Conservation (phyloP, 495 filamentous ascomycete genomes). For the Lasiosphaeris hirsuta region DNA sequence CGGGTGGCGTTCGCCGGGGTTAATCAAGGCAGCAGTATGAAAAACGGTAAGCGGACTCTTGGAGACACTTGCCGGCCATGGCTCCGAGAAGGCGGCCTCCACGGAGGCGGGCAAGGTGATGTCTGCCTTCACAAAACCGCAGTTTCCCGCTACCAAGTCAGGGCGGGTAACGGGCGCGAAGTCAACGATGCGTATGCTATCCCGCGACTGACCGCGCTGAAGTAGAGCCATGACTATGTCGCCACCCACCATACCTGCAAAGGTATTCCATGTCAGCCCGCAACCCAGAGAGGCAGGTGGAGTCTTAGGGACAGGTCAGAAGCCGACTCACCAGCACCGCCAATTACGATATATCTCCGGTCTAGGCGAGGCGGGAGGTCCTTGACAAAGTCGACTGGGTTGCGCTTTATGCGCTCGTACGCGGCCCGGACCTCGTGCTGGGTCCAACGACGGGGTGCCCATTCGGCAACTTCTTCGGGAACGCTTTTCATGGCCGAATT, state of each 20-base stretch:
- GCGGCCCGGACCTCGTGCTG: conserved; percentile 44
- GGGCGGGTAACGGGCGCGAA: conserved; percentile 41
- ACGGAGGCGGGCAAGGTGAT: conserved; percentile 48
- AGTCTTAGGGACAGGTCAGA: not conserved
- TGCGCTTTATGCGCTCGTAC: conserved; percentile 44
- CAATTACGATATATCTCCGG: conserved; percentile 56
- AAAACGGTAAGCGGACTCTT: conserved; percentile 53
- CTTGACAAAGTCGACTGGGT: conserved; percentile 46
- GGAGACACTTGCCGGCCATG: conserved; percentile 46
- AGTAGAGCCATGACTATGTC: conserved; percentile 55
- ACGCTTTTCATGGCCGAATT: conserved; percentile 47
- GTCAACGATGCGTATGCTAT: conserved; percentile 55
- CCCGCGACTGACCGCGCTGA: conserved; percentile 50
- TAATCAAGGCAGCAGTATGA: conserved; percentile 55
- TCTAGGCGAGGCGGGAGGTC: conserved; percentile 51
- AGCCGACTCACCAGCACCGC: conserved; percentile 48
- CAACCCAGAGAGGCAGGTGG: not conserved
- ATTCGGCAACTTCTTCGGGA: conserved; percentile 42
- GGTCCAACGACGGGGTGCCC: conserved; percentile 53
- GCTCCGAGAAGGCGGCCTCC: conserved; percentile 45
- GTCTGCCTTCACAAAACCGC: conserved; percentile 50
- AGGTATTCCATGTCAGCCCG: not conserved
- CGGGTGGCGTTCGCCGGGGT: conserved; percentile 46
- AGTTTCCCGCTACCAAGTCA: conserved; percentile 38
- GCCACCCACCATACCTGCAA: conserved; percentile 52